Evolutionary conservation across 345 rosid species (phyloP).

Genomic region (Acer saccharum): DNA sequence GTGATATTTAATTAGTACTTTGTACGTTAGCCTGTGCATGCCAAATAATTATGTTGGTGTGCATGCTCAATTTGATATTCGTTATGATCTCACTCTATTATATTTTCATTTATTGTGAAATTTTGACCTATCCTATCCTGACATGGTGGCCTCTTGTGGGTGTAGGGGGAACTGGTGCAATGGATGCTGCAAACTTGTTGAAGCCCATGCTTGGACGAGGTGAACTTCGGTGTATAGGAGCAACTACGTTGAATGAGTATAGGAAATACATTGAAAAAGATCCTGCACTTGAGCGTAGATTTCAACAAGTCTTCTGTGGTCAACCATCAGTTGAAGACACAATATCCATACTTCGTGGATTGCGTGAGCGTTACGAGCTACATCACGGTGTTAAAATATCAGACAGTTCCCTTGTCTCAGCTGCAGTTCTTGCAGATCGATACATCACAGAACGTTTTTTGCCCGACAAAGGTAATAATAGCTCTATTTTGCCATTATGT

Average conservation of each 20-base stretch:
- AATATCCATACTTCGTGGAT: constrained; percentile 85
- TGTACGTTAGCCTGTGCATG: background rate
- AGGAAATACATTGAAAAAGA: constrained; percentile 92
- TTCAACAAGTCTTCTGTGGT: constrained; percentile 91
- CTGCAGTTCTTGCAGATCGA: constrained; percentile 84
- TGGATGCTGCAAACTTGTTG: constrained; percentile 96
- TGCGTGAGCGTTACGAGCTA: constrained; percentile 84
- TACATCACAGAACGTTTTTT: constrained; percentile 91
- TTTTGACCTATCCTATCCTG: background rate
- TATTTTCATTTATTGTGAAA: background rate
- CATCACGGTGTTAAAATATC: constrained; percentile 96
- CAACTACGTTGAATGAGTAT: constrained; percentile 87
- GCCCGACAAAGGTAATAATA: constrained; percentile 82
- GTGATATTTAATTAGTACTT: background rate
- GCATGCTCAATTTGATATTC: background rate
- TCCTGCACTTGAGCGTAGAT: constrained; percentile 89
- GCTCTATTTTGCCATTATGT: background rate
- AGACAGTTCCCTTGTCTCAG: constrained; percentile 86
- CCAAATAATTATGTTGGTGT: background rate
- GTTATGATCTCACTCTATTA: background rate
- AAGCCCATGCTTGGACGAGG: constrained; percentile 96
- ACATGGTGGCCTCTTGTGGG: background rate
- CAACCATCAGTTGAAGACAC: constrained; percentile 96
- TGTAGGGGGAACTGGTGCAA: constrained; percentile 77
- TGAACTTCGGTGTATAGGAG: constrained; percentile 90